Evolutionary conservation across 2,329 filamentous ascomycete species (phyloP).

Genomic region (Alternaria angustiovoidea): DNA sequence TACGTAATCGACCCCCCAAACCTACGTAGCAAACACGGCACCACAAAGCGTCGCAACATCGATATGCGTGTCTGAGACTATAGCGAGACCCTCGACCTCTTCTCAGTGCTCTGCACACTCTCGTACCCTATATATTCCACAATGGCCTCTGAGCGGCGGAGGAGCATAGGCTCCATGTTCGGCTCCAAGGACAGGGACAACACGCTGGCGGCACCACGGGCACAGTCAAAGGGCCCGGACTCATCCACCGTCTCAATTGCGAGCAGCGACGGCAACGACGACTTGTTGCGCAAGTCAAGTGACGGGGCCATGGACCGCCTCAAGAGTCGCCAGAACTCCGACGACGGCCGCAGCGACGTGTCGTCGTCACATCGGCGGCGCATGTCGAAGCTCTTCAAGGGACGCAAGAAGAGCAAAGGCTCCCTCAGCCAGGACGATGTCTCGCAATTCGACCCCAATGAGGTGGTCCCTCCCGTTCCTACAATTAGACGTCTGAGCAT

Average conservation of each 20-base stretch:
- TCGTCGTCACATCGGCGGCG: constrained; percentile 53
- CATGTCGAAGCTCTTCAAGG: constrained; percentile 63
- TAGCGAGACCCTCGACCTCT: neutral
- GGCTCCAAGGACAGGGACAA: constrained; percentile 23
- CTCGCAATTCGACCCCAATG: constrained; percentile 28
- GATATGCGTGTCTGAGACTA: constrained; percentile 14
- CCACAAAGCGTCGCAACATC: constrained; percentile 4
- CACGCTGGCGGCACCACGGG: constrained; percentile 35
- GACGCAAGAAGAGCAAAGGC: constrained; percentile 51
- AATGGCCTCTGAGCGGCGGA: constrained; percentile 39
- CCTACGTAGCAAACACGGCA: constrained; percentile 6
- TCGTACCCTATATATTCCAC: neutral
- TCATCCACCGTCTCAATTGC: constrained; percentile 44
- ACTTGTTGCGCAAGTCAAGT: constrained; percentile 39
- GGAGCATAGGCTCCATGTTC: constrained; percentile 32
- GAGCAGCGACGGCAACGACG: constrained; percentile 43
- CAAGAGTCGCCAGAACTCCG: constrained; percentile 50
- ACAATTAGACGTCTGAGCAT: constrained; percentile 22
- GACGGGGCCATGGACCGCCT: constrained; percentile 54
- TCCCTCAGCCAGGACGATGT: constrained; percentile 42
- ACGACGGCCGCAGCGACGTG: constrained; percentile 51
- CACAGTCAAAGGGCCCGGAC: constrained; percentile 36
- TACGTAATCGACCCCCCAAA: constrained; percentile 24
- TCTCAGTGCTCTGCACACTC: constrained; percentile 3
- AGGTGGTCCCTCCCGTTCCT: constrained; percentile 36